A percentile compares a stretch with the other conserved stretches of the same genome.
These are phyloP conservation scores for Globisporangium camurandrum DNA, from an alignment of 352 stramenopile species.

Conservation along the genomic window DNA sequence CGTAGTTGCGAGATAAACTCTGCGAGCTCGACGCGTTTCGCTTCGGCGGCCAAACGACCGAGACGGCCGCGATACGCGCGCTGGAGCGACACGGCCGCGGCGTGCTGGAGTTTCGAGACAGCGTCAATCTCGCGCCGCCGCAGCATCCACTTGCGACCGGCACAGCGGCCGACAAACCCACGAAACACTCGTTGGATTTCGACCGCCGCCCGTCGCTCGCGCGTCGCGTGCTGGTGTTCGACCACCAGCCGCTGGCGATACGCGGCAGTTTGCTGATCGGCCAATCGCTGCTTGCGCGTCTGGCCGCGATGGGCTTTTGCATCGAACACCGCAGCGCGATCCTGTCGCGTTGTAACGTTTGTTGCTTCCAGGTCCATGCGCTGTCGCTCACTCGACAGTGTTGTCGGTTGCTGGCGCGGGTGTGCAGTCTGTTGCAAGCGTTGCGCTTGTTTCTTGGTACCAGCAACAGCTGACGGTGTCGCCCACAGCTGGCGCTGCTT, in stretches of 20 bases:
- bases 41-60: constrained; percentile 73
- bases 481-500: constrained; percentile 82
- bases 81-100: constrained; percentile 80
- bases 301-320: constrained; percentile 53
- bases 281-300: constrained; percentile 54
- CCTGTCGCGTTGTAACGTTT: constrained; percentile 30
- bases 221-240: constrained; percentile 58
- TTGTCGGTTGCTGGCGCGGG: too few species aligned
- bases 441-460: constrained; percentile 13
- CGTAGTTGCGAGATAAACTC: constrained; percentile 91
- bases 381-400: constrained; percentile 33
- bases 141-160: constrained; percentile 77
- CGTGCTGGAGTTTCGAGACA: constrained; percentile 61
- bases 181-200: constrained; percentile 74
- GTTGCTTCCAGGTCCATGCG: constrained; percentile 44
- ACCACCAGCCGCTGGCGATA: constrained; percentile 57
- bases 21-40: constrained; percentile 84
- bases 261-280: constrained; percentile 49
- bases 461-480: constrained; percentile 14
- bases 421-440: constrained; percentile 5
- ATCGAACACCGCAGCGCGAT: constrained; percentile 34
- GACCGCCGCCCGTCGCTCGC: constrained; percentile 33
- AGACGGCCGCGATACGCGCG: constrained; percentile 82
- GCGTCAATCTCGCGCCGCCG: constrained; percentile 82
- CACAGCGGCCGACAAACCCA: constrained; percentile 73